Conservation (phyloP, 164 flowering plant species). For the Chloranthus sessilifolius region DNA sequence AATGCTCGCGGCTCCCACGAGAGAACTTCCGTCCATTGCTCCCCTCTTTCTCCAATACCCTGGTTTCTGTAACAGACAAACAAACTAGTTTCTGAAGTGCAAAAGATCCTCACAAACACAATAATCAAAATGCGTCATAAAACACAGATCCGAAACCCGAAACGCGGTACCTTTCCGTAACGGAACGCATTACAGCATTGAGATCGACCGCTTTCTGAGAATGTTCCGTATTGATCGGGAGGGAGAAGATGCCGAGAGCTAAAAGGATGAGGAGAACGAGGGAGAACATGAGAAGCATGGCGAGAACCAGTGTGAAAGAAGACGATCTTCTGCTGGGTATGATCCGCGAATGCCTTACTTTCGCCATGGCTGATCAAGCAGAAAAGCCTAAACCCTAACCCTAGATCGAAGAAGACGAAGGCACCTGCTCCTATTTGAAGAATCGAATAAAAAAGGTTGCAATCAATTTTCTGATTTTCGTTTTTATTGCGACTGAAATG, state of each 20-base stretch:
- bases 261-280: slow-evolving; percentile 54
- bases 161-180: slow-evolving; percentile 17
- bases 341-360: neutral
- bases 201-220: slow-evolving; percentile 44
- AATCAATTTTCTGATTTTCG: too few species aligned
- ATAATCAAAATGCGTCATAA: neutral
- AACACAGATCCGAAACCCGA: neutral
- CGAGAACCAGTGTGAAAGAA: slow-evolving; percentile 36
- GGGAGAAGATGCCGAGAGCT: slow-evolving; percentile 60
- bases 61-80: slow-evolving; percentile 25
- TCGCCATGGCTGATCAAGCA: slow-evolving; percentile 4
- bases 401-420: neutral
- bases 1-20: slow-evolving; percentile 98
- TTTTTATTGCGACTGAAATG: too few species aligned
- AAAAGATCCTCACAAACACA: neutral
- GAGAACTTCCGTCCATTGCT: slow-evolving; percentile 81
- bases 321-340: slow-evolving; percentile 31
- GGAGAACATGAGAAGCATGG: slow-evolving; percentile 45
- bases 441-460: too few species aligned
- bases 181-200: slow-evolving; percentile 32
- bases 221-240: slow-evolving; percentile 34
- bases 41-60: slow-evolving; percentile 25
- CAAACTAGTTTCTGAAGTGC: neutral
- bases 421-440: too few species aligned
- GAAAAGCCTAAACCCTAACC: neutral